Evolutionary conservation across 169 alveolate species (phyloP).

Genomic region (Perkinsus olseni): DNA sequence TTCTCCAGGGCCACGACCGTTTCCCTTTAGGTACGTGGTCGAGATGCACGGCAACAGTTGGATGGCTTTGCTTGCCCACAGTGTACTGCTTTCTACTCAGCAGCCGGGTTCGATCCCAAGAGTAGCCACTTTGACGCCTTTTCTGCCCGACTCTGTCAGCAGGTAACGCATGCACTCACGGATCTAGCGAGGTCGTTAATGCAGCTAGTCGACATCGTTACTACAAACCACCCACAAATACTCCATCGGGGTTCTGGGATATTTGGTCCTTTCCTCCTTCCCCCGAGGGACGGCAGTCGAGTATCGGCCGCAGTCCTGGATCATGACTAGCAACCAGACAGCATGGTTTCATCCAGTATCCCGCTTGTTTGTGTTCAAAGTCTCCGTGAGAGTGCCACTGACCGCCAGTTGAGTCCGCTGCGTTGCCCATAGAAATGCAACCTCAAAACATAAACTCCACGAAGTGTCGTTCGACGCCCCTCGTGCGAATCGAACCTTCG

Average conservation of each 20-base stretch:
- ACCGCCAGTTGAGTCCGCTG: too few relatives aligned
- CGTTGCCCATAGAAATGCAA: too few relatives aligned
- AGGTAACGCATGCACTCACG: not conserved
- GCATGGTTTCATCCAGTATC: not conserved
- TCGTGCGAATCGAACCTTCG: not conserved
- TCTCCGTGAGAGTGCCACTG: too few relatives aligned
- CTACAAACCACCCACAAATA: not conserved
- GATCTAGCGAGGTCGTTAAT: not conserved
- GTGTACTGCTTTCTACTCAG: not conserved
- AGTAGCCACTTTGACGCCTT: not conserved
- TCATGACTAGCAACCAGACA: not conserved
- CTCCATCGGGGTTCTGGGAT: not conserved
- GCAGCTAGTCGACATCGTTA: not conserved
- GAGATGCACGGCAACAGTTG: not conserved
- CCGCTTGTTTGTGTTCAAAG: too few relatives aligned
- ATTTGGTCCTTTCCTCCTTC: not conserved
- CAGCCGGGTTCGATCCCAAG: slow-evolving; percentile 3
- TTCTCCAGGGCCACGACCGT: not conserved
- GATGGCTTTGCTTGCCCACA: not conserved
- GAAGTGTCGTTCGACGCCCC: too few relatives aligned
- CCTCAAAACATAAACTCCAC: too few relatives aligned
- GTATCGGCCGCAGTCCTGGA: not conserved
- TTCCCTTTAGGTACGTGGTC: not conserved
- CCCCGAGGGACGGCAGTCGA: not conserved
- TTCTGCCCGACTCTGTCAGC: not conserved